phyloP scores from a whole-genome alignment of 2,329 filamentous ascomycete species.

The Dactylonectria estremocensis region DNA sequence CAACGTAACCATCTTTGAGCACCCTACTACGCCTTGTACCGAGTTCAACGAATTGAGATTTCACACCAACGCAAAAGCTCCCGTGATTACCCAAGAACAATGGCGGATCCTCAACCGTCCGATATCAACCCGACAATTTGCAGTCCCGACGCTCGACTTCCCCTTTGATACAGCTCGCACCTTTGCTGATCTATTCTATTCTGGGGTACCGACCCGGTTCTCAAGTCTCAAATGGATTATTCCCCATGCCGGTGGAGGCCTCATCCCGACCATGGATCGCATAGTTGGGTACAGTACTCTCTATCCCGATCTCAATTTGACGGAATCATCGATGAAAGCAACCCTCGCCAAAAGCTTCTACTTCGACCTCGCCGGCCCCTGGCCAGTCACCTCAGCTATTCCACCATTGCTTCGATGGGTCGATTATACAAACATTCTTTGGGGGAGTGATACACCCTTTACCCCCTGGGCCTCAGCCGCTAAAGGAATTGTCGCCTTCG shows the following conservation, averaged over 20 bases:
- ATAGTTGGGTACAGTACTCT: slow-evolving; percentile 26
- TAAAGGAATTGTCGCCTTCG: slow-evolving; percentile 8
- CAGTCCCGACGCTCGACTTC: slow-evolving; percentile 41
- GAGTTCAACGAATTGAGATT: slow-evolving; percentile 33
- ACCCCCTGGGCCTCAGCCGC: slow-evolving; percentile 35
- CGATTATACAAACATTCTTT: slow-evolving; percentile 39
- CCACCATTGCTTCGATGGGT: slow-evolving; percentile 44
- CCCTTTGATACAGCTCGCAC: slow-evolving; percentile 43
- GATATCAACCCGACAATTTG: slow-evolving; percentile 30
- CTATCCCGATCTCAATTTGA: slow-evolving; percentile 34
- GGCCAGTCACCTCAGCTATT: slow-evolving; percentile 40
- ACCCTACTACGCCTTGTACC: slow-evolving; percentile 66
- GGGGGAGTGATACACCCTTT: slow-evolving; percentile 43
- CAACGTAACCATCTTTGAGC: slow-evolving; percentile 66
- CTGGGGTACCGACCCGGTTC: slow-evolving; percentile 41
- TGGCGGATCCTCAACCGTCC: slow-evolving; percentile 41
- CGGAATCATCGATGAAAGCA: slow-evolving; percentile 50
- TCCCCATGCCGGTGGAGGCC: slow-evolving; percentile 45
- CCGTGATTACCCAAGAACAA: slow-evolving; percentile 25
- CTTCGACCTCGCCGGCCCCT: slow-evolving; percentile 47
- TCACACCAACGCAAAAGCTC: slow-evolving; percentile 20
- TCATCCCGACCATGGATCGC: slow-evolving; percentile 45
- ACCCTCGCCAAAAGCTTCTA: slow-evolving; percentile 39
- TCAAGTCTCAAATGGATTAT: slow-evolving; percentile 46
- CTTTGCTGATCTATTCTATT: slow-evolving; percentile 40